Conservation (phyloP, 2,329 filamentous ascomycete genomes). For the Rutstroemia sp. region DNA sequence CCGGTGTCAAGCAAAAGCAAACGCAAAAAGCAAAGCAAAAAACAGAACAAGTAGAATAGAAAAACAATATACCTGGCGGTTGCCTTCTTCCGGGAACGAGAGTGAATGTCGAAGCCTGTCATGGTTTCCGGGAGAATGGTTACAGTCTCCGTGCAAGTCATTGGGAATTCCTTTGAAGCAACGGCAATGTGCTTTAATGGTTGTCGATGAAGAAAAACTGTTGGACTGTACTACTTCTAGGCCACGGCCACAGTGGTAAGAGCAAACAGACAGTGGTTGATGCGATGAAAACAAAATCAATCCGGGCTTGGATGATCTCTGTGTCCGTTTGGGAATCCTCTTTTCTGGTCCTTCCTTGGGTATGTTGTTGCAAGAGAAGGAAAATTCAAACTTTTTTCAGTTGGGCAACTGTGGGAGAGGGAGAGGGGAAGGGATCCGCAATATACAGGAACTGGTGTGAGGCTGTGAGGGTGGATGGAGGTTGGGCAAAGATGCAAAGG, state of each 20-base stretch:
- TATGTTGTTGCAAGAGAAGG: conserved; percentile 12
- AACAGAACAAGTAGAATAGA: conserved; percentile 10
- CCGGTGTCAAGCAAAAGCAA: conserved; percentile 9
- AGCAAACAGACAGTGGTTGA: conserved; percentile 7
- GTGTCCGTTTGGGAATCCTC: not conserved
- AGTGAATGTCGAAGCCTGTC: conserved; percentile 25
- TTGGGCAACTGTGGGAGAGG: conserved; percentile 2
- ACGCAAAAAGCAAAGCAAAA: conserved; percentile 16
- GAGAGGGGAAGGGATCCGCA: conserved; percentile 2
- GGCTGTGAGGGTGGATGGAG: not conserved
- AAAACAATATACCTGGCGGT: conserved; percentile 30
- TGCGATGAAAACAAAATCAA: conserved; percentile 7
- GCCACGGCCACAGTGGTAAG: conserved; percentile 15
- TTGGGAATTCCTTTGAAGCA: conserved; percentile 17
- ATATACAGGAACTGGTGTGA: conserved; percentile 7
- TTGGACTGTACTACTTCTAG: conserved; percentile 11
- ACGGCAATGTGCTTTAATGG: conserved; percentile 10
- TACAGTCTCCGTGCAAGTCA: conserved; percentile 28
- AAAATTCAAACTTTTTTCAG: not conserved
- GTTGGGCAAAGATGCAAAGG: not conserved
- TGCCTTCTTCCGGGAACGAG: conserved; percentile 26
- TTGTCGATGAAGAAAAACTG: not conserved
- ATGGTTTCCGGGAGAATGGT: conserved; percentile 27
- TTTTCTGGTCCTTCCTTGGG: not conserved
- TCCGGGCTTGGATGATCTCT: conserved; percentile 9